Conservation (phyloP, 208 protist species). For the Novymonas esmeraldas region DNA sequence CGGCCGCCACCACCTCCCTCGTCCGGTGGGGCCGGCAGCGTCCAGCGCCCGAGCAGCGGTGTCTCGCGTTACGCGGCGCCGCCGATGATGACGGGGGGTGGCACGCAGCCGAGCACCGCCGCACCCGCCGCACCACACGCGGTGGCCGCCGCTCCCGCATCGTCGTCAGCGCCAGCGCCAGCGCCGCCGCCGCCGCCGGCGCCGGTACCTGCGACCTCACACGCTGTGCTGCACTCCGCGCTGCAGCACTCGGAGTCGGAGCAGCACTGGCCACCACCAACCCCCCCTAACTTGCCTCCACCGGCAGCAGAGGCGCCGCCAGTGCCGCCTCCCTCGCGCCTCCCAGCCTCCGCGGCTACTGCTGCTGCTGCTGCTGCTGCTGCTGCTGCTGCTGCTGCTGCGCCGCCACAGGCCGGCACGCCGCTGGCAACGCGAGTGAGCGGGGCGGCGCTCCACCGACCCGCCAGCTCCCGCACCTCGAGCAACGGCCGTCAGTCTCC, state of each 20-base stretch:
- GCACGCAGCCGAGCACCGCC: neutral
- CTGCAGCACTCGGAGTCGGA: neutral
- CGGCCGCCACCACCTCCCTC: constrained; percentile 10
- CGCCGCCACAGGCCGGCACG: neutral
- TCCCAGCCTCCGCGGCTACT: neutral
- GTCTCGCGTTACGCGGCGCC: constrained; percentile 20
- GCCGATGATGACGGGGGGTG: too few relatives aligned
- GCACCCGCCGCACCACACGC: neutral
- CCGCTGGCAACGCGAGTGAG: constrained; percentile 24
- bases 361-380: neutral
- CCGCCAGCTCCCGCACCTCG: constrained; percentile 19
- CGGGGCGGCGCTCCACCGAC: constrained; percentile 1
- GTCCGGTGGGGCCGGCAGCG: too few relatives aligned
- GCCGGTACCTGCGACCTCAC: neutral
- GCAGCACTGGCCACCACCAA: neutral
- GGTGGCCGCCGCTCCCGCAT: neutral
- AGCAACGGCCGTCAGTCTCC: constrained; percentile 21
- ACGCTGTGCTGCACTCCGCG: neutral
- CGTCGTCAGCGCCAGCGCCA: neutral
- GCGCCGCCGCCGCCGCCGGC: neutral
- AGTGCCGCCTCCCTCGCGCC: neutral
- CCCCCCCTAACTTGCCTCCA: neutral
- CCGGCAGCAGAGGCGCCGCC: neutral
- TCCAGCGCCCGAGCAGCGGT: neutral
- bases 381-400: neutral